These are phyloP conservation scores for Quercus phellos DNA, from an alignment of 331 rosid genomes.

Conservation along the genomic window DNA sequence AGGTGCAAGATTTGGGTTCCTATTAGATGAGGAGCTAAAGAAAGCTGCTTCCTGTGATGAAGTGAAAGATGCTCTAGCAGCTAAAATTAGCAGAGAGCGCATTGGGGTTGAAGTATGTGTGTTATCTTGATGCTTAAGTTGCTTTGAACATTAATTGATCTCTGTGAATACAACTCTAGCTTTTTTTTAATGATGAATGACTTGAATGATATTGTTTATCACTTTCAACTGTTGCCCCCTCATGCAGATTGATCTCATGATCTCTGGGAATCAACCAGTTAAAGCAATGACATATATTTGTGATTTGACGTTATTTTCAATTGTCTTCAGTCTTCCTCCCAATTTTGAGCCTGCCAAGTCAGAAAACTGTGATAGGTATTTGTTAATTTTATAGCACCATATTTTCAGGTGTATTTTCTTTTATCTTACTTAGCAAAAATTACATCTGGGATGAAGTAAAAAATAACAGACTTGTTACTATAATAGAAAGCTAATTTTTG, in stretches of 20 bases:
- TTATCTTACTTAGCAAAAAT: not conserved
- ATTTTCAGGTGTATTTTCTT: not conserved
- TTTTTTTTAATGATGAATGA: conserved; percentile 3
- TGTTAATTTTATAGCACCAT: not conserved
- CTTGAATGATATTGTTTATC: conserved; percentile 5
- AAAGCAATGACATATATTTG: conserved; percentile 67
- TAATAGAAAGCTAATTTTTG: not conserved
- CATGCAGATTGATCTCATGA: conserved; percentile 75
- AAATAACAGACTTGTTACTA: not conserved
- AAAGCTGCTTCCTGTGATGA: conserved; percentile 81
- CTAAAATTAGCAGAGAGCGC: conserved; percentile 90
- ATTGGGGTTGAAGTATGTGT: conserved; percentile 75
- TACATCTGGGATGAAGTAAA: not conserved
- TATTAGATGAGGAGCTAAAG: conserved; percentile 73
- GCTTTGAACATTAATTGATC: conserved; percentile 9
- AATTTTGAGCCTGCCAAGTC: conserved; percentile 48
- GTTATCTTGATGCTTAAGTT: conserved; percentile 11
- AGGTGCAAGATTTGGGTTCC: conserved; percentile 86
- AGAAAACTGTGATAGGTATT: conserved; percentile 75
- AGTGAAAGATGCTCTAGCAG: conserved; percentile 72
- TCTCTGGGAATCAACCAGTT: conserved; percentile 78
- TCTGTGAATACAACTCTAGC: conserved; percentile 4
- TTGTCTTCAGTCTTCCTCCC: conserved; percentile 64
- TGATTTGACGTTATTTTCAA: conserved; percentile 67
- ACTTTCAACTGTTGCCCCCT: not conserved